phyloP scores from a whole-genome alignment of 441 rosid species.

The Populus tomentosa region DNA sequence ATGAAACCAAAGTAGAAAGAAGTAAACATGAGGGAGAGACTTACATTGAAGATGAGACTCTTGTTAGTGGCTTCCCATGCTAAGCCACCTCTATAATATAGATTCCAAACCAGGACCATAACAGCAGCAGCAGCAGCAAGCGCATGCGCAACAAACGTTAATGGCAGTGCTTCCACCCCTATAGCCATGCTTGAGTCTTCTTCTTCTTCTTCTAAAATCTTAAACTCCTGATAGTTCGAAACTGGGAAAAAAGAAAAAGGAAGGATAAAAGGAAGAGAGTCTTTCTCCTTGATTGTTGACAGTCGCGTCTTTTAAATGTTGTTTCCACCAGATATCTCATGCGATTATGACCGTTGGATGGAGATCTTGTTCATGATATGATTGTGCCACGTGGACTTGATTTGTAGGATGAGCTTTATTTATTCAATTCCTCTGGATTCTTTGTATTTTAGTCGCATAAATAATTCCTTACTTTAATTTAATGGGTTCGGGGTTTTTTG shows the following conservation, averaged over 20 bases:
- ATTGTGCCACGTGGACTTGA: conserved; percentile 21
- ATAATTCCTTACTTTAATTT: too few species aligned
- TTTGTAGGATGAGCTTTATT: not conserved
- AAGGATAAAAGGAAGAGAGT: not conserved
- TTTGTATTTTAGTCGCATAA: too few species aligned
- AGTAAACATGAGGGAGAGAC: not conserved
- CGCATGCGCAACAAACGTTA: conserved; percentile 58
- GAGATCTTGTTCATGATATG: not conserved
- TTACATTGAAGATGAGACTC: conserved; percentile 84
- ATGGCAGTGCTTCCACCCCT: conserved; percentile 42
- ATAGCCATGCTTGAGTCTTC: conserved; percentile 41
- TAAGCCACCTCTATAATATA: conserved; percentile 69
- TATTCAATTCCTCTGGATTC: not conserved
- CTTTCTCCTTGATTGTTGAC: not conserved
- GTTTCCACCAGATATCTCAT: not conserved
- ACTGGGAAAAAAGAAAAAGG: not conserved
- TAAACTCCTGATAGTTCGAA: not conserved
- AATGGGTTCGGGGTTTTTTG: too few species aligned
- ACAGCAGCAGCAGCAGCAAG: conserved; percentile 51
- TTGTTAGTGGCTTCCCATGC: conserved; percentile 88
- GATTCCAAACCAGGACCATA: conserved; percentile 75
- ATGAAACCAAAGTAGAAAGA: not conserved
- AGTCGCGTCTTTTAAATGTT: not conserved
- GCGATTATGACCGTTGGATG: conserved; percentile 24
- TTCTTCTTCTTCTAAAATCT: not conserved